Conservation (phyloP, 73 alveolate genomes). For the Paramecium octaurelia region DNA sequence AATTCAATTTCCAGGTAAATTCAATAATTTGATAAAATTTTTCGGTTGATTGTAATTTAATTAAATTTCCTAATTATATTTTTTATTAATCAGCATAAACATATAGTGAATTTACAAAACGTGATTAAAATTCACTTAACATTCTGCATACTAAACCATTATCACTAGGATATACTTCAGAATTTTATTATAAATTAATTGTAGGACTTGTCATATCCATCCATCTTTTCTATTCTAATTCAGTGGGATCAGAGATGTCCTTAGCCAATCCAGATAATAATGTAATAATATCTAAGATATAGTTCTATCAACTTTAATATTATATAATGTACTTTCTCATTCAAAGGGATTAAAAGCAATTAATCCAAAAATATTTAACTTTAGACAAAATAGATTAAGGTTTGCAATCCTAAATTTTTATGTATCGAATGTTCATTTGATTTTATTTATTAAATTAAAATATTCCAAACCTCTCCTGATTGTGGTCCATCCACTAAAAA, state of each 20-base stretch:
- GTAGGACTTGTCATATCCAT: constrained; percentile 31
- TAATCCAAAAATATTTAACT: constrained; percentile 28
- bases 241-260: background rate
- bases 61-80: background rate
- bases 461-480: background rate
- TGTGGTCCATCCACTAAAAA: background rate
- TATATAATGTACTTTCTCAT: constrained; percentile 5
- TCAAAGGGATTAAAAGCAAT: background rate
- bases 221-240: constrained; percentile 41
- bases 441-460: background rate
- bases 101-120: constrained; percentile 24
- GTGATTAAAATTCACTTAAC: constrained; percentile 15
- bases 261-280: constrained; percentile 14
- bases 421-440: constrained; percentile 5
- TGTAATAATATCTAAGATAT: background rate
- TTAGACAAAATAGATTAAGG: constrained; percentile 10
- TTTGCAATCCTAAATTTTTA: constrained; percentile 7
- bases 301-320: background rate
- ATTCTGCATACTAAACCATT: constrained; percentile 44
- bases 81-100: constrained; percentile 28
- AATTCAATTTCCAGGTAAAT: constrained; percentile 33
- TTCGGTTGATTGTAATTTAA: background rate
- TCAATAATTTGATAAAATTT: background rate
- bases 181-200: background rate
- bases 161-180: constrained; percentile 23